phyloP scores from a whole-genome alignment of 2,329 filamentous ascomycete species.

The Phaeosphaeriaceae sp. region DNA sequence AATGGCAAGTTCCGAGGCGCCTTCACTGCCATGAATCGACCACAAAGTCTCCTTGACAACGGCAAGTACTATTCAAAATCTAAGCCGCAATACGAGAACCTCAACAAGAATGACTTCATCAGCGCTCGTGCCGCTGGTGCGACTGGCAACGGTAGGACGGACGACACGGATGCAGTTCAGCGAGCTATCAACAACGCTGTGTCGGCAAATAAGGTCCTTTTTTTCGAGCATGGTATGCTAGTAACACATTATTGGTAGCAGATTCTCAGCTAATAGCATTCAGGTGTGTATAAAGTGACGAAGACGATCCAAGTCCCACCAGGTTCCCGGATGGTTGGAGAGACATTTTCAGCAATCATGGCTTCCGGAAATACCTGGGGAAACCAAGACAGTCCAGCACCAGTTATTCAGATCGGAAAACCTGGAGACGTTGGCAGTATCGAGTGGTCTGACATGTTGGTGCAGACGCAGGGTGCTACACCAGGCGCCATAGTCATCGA shows the following conservation, averaged over 20 bases:
- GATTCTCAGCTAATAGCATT: neutral
- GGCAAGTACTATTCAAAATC: constrained; percentile 59
- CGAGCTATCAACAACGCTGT: constrained; percentile 71
- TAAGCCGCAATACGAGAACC: constrained; percentile 57
- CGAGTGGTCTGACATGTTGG: constrained; percentile 76
- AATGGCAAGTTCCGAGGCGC: constrained; percentile 52
- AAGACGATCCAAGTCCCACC: constrained; percentile 67
- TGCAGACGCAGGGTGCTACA: constrained; percentile 73
- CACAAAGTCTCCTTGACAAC: constrained; percentile 56
- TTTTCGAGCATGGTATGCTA: constrained; percentile 62
- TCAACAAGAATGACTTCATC: constrained; percentile 70
- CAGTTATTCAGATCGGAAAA: constrained; percentile 71
- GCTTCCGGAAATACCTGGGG: constrained; percentile 66
- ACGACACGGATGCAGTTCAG: constrained; percentile 84
- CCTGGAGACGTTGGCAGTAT: constrained; percentile 70
- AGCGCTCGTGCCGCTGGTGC: constrained; percentile 59
- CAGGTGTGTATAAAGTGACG: constrained; percentile 60
- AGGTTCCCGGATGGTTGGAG: constrained; percentile 81
- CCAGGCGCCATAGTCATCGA: constrained; percentile 75
- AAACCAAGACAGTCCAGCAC: constrained; percentile 63
- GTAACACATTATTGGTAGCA: neutral
- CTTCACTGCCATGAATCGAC: constrained; percentile 55
- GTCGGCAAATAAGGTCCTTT: constrained; percentile 61
- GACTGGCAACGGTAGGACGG: constrained; percentile 78
- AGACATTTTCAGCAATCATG: constrained; percentile 86